Evolutionary conservation across 805 yeast species (phyloP).

Genomic region (Schwanniomyces polymorphus): DNA sequence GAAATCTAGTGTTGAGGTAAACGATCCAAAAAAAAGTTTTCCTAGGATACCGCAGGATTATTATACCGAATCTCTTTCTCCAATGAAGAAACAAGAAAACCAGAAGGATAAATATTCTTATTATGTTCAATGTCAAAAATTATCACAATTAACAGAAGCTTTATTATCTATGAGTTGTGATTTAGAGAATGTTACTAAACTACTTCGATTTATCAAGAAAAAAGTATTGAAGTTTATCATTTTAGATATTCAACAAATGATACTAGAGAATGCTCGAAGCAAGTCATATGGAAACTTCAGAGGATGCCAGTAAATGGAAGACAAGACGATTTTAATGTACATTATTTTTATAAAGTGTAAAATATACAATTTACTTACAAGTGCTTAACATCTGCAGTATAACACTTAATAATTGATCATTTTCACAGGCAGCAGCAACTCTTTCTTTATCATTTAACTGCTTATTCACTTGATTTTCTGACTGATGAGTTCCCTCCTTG

Average conservation of each 20-base stretch:
- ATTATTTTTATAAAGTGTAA: neutral
- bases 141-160: constrained; percentile 14
- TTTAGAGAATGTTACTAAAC: constrained; percentile 18
- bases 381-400: constrained; percentile 89
- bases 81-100: constrained; percentile 27
- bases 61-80: constrained; percentile 11
- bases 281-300: constrained; percentile 6
- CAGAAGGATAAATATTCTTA: constrained; percentile 34
- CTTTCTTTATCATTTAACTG: constrained; percentile 97
- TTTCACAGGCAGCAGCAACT: constrained; percentile 98
- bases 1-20: constrained; percentile 2
- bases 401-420: constrained; percentile 87
- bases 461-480: constrained; percentile 93
- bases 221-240: constrained; percentile 35
- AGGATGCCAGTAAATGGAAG: neutral
- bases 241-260: constrained; percentile 36
- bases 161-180: constrained; percentile 10
- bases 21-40: constrained; percentile 4
- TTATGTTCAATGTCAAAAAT: constrained; percentile 25
- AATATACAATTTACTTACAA: constrained; percentile 43
- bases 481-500: constrained; percentile 92
- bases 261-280: constrained; percentile 28
- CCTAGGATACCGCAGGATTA: constrained; percentile 1
- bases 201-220: constrained; percentile 37
- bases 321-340: neutral